phyloP scores from a whole-genome alignment of 2,329 filamentous ascomycete species.

The Macrophomina phaseolina region DNA sequence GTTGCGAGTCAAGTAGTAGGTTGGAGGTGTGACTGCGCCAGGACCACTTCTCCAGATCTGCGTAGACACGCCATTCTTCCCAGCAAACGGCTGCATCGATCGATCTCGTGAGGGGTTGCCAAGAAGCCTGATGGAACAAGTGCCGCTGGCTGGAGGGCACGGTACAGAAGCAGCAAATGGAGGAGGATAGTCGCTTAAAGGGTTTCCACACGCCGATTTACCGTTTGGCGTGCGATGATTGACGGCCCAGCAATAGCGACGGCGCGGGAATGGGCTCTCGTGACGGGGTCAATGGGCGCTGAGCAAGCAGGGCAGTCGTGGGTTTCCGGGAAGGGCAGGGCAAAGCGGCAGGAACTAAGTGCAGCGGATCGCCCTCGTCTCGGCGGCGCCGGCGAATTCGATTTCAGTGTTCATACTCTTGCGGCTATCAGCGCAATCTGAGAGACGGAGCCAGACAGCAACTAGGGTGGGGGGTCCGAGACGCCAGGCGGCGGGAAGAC shows the following conservation, averaged over 20 bases:
- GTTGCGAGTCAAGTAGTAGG: slow-evolving; percentile 6
- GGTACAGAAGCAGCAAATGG: not conserved
- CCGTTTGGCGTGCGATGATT: not conserved
- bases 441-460: not conserved
- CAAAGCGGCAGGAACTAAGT: not conserved
- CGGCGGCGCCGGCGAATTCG: not conserved
- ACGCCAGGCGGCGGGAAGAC: not conserved
- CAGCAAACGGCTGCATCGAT: slow-evolving; percentile 4
- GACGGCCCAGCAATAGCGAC: not conserved
- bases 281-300: not conserved
- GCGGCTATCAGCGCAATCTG: not conserved
- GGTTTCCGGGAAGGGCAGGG: not conserved
- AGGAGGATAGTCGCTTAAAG: not conserved
- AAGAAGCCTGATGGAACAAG: not conserved
- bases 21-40: not conserved
- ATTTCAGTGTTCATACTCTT: not conserved
- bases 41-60: slow-evolving; percentile 4
- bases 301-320: slow-evolving; percentile 7
- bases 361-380: not conserved
- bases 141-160: not conserved
- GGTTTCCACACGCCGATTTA: not conserved
- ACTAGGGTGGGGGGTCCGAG: too few relatives aligned
- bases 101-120: slow-evolving; percentile 3
- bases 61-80: not conserved
- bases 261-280: not conserved